Base-by-base conservation (phyloP, 352 stramenopile genomes). In the Halophytophthora batemanensis region DNA sequence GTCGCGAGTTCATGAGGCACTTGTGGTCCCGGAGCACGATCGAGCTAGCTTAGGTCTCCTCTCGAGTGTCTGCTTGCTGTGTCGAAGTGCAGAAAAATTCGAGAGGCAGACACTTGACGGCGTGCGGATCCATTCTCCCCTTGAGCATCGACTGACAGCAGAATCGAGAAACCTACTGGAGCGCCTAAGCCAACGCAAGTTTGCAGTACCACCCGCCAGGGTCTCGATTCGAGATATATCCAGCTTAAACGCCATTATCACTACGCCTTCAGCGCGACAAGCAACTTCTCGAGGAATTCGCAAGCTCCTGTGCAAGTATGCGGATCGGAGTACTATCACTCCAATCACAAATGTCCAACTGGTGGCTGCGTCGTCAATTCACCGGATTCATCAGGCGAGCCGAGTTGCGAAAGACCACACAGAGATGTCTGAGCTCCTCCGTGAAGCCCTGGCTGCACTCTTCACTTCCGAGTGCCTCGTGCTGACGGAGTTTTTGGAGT, bases 381-480 rank as follows among this genome's bases (percentile, higher is more conserved):
- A 4, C 8, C 4, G 4, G 8, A 4, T 31, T 31, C 4, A 31
- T 31, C 4, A 8, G 25, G 8, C 4, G 25, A 31, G 8, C 8
- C 25, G 25, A 31, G 25, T 31, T 4, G 25, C 8, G 25, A 31
- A 31, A 4, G 25, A 31, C 25, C 25, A 10, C 8, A 8, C 4
- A 8, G 4, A 31, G 25, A 31, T 8, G 25, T 8, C 4, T 10
- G 25, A 31, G 7, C 52, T 66, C 50, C 58, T 65, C 11, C 28
- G 29, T 11, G 54, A 62, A 52, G 18, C 48, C 0, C 54, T 62
- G 6, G 41, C 65, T 28, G 28, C 53, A 2, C 35, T 62, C 15
- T 76, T 69, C 45, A 55, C 53, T 2, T 63, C 55, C 15, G 66
- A 80, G 37, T 77, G 64, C 38, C 45, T 67, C 17, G 43, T 63